These are phyloP conservation scores for Breynia disticha DNA, from an alignment of 441 rosid species.

Conservation along the genomic window DNA sequence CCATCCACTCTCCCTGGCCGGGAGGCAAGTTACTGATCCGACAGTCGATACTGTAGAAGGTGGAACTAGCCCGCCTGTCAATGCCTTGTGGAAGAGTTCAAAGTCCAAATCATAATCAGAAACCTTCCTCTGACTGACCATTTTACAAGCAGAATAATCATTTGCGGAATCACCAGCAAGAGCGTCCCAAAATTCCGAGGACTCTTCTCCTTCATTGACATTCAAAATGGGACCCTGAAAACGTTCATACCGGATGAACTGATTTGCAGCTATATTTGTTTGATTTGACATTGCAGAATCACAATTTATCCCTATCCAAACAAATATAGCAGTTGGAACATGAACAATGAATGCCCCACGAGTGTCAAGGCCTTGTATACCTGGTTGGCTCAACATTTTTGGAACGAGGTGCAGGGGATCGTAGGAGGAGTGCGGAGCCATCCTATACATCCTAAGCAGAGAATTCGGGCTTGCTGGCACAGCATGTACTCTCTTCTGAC, in stretches of 20 bases:
- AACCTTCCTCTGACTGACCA: conserved; percentile 32
- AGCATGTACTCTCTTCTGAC: conserved; percentile 74
- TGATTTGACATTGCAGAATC: conserved; percentile 32
- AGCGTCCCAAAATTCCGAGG: conserved; percentile 58
- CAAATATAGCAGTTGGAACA: conserved; percentile 45
- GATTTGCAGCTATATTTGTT: conserved; percentile 55
- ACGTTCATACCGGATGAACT: conserved; percentile 55
- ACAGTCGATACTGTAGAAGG: conserved; percentile 37
- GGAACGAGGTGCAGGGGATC: conserved; percentile 79
- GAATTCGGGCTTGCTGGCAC: conserved; percentile 53
- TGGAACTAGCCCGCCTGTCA: conserved; percentile 64
- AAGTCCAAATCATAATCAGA: conserved; percentile 53
- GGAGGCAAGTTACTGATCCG: conserved; percentile 56
- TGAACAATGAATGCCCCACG: conserved; percentile 67
- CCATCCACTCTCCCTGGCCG: conserved; percentile 66
- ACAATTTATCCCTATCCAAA: conserved; percentile 63
- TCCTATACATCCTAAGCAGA: conserved; percentile 49
- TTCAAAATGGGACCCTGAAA: conserved; percentile 41
- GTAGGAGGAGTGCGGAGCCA: conserved; percentile 77
- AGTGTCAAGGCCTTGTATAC: conserved; percentile 41
- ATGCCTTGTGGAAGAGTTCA: conserved; percentile 53
- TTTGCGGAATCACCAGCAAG: conserved; percentile 20
- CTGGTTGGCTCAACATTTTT: conserved; percentile 42
- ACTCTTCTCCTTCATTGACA: conserved; percentile 56
- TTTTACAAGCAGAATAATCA: conserved; percentile 13